Evolutionary conservation across 768 basidiomycete genomes (phyloP).

Genomic region (Boletus reticulatus): DNA sequence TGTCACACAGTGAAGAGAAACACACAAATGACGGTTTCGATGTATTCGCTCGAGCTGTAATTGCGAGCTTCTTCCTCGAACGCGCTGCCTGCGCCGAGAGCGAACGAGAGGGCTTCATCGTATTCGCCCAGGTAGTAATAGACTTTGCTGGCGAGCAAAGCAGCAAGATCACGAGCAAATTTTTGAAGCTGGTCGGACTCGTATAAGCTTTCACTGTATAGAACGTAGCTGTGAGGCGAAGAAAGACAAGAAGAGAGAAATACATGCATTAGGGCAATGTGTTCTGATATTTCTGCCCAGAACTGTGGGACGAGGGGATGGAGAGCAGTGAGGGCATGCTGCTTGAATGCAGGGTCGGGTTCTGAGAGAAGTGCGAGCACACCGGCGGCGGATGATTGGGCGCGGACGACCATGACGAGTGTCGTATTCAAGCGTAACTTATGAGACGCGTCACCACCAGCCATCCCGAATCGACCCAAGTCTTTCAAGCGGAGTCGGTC

Average conservation of each 20-base stretch:
- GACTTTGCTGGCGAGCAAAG: constrained; percentile 94
- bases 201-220: constrained; percentile 79
- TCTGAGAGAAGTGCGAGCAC: constrained; percentile 91
- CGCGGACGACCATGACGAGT: constrained; percentile 58
- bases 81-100: constrained; percentile 83
- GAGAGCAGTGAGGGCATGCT: constrained; percentile 85
- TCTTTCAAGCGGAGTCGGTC: constrained; percentile 32
- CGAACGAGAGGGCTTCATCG: constrained; percentile 94
- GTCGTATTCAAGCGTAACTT: not conserved
- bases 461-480: constrained; percentile 25
- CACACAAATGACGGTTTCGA: constrained; percentile 93
- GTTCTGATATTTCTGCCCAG: constrained; percentile 98
- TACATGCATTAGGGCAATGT: constrained; percentile 83
- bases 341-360: constrained; percentile 81
- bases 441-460: constrained; percentile 45
- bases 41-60: constrained; percentile 76
- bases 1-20: constrained; percentile 34
- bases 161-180: constrained; percentile 77
- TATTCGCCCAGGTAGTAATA: constrained; percentile 97
- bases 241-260: constrained; percentile 4
- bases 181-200: constrained; percentile 77
- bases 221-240: constrained; percentile 6
- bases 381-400: constrained; percentile 83
- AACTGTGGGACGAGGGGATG: constrained; percentile 87
- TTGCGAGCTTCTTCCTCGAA: constrained; percentile 74